phyloP scores from a whole-genome alignment of 495 filamentous ascomycete genomes.

The Aspergillus heteromorphus region DNA sequence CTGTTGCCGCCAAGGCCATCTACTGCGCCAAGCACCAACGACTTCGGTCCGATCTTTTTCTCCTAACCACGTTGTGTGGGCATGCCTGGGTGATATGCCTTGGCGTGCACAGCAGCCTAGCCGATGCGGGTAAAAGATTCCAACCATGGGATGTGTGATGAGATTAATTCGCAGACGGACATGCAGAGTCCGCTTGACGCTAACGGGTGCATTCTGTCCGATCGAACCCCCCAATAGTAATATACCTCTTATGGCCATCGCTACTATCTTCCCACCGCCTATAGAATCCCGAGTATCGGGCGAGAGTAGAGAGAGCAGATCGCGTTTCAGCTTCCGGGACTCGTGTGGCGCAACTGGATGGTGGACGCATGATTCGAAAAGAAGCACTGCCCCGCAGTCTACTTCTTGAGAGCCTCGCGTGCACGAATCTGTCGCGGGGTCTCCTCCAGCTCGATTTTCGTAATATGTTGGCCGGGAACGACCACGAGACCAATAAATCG shows the following conservation, averaged over 20 bases:
- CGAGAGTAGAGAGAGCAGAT: too few species aligned
- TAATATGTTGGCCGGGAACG: constrained; percentile 79
- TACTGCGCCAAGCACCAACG: constrained; percentile 18
- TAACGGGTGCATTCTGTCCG: not conserved
- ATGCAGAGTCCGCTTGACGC: not conserved
- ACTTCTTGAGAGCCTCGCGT: constrained; percentile 20
- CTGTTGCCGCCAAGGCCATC: constrained; percentile 17
- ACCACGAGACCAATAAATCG: constrained; percentile 87
- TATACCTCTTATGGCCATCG: not conserved
- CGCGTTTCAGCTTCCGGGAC: too few species aligned
- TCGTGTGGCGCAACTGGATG: not conserved
- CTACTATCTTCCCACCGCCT: not conserved
- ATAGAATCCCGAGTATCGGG: not conserved
- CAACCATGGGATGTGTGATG: not conserved
- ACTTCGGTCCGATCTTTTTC: constrained; percentile 11
- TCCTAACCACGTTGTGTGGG: constrained; percentile 23
- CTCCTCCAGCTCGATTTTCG: constrained; percentile 84
- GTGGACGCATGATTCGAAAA: not conserved
- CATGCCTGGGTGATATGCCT: constrained; percentile 9
- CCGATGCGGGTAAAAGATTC: not conserved
- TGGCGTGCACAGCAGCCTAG: constrained; percentile 1
- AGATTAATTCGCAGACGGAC: not conserved
- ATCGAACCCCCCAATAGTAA: not conserved
- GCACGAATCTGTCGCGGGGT: constrained; percentile 22
- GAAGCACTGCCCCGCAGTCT: not conserved